Evolutionary conservation across 2,329 filamentous ascomycete genomes (phyloP), one percentile per base, ranked within the genome.

Genomic region (Whalleya microplaca): DNA sequence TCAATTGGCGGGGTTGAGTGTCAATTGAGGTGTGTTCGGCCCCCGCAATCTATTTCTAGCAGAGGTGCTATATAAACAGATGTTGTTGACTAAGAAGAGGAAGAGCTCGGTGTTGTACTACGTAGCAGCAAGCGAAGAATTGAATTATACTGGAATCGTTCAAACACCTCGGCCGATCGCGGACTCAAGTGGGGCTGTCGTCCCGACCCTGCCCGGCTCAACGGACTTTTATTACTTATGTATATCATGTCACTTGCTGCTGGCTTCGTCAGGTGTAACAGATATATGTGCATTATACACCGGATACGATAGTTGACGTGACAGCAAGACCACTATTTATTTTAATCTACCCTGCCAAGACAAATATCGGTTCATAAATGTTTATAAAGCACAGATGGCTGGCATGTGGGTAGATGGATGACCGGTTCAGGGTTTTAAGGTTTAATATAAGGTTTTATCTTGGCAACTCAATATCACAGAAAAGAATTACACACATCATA

Each of bases 81-180:
- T 12, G 6, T 29, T 29, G 27, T 29, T 29, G 12, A 5, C 5
- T 29, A 29, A 12, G 32, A 37, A 20, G 10, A 20, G 40, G 40
- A 53, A 47, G 44, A 57, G 48, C 37, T 49, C 52, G 50, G 47
- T 45, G 41, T 53, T 27, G 53, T 19, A 19, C 21, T 46, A 21
- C 10, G 21, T 48, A 23, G n/a, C 42, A 21, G 23, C 5, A 40
- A 21, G 40, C 3, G 10, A n/a, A 54, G 54, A 63, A 27, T 27
- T 4, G 4, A 27, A 4, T 27, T 58, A 54, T 48, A 53, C 52
- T 46, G 43, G 14, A 48, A 55, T 40, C 41, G 29, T 60, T 53
- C 49, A 51, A 21, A 12, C 29, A 50, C 47, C 47, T 19, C 18
- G 47, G 59, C 61, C 61, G 61, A 63, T 63, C 40, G 41, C 61